Evolutionary conservation across 2,329 filamentous ascomycete genomes (phyloP).

Genomic region (Cladosporium sp.): DNA sequence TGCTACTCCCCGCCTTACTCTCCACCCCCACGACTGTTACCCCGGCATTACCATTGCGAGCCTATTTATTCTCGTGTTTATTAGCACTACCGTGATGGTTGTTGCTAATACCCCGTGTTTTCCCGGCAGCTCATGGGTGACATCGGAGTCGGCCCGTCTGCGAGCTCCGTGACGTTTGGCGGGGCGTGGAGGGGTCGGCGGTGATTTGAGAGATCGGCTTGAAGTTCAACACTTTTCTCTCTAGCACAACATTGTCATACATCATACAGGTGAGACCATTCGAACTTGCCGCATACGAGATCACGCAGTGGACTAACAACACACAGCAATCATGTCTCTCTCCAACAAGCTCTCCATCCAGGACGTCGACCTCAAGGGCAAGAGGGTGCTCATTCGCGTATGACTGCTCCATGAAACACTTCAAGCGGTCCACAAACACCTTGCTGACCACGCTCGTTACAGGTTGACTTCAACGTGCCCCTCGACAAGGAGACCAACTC

Average conservation of each 20-base stretch:
- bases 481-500: slow-evolving; percentile 74
- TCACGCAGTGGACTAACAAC: not conserved
- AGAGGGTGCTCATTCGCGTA: slow-evolving; percentile 90
- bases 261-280: not conserved
- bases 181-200: not conserved
- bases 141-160: not conserved
- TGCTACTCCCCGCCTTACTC: not conserved
- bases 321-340: slow-evolving; percentile 73
- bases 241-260: slow-evolving; percentile 4
- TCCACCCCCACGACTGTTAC: not conserved
- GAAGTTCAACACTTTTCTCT: not conserved
- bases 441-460: slow-evolving; percentile 12
- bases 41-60: not conserved
- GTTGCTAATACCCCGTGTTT: slow-evolving; percentile 7
- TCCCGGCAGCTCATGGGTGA: not conserved
- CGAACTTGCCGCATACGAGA: not conserved
- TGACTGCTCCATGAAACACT: slow-evolving; percentile 34
- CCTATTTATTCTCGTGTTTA: slow-evolving; percentile 4
- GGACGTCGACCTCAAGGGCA: slow-evolving; percentile 95
- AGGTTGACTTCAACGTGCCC: slow-evolving; percentile 99
- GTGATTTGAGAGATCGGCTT: not conserved
- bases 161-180: not conserved
- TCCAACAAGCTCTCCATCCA: slow-evolving; percentile 96
- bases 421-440: not conserved
- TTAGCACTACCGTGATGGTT: slow-evolving; percentile 2